Percentiles rank a stretch among this genome's conserved stretches.
Evolutionary conservation across 2,329 filamentous ascomycete genomes (phyloP).

Genomic region (Ophiocordyceps unilateralis): DNA sequence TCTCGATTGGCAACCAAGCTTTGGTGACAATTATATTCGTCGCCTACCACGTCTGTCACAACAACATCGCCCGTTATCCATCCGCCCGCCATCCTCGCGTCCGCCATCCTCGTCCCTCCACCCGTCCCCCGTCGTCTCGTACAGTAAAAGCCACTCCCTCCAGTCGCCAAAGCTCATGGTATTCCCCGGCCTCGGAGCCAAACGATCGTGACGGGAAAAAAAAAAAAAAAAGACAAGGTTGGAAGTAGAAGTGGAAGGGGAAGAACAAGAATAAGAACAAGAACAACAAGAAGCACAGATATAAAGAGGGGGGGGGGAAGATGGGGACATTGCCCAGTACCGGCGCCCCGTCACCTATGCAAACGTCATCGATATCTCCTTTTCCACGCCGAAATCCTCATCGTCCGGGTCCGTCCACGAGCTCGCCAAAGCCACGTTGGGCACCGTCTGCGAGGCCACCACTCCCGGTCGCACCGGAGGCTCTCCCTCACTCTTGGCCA

Average conservation of each 20-base stretch:
- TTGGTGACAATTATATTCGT: too few species aligned
- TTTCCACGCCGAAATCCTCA: constrained; percentile 53
- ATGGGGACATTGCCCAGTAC: background rate
- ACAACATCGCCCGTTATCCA: too few species aligned
- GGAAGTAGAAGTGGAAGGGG: background rate
- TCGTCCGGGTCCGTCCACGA: constrained; percentile 56
- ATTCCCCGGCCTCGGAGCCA: too few species aligned
- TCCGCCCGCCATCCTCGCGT: too few species aligned
- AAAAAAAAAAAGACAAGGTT: background rate
- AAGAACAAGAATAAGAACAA: background rate
- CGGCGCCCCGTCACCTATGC: constrained; percentile 28
- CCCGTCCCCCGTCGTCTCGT: too few species aligned
- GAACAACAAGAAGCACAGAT: background rate
- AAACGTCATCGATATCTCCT: constrained; percentile 70
- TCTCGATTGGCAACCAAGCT: too few species aligned
- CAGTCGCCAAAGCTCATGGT: too few species aligned
- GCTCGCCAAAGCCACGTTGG: constrained; percentile 34
- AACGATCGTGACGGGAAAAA: too few species aligned
- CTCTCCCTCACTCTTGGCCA: constrained; percentile 11
- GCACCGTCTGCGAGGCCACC: constrained; percentile 28
- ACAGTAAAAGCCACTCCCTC: too few species aligned
- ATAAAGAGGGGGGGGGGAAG: too few species aligned
- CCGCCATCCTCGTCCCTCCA: too few species aligned
- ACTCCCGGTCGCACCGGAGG: constrained; percentile 11
- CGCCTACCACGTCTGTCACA: too few species aligned